Conservation (phyloP, 2,329 filamentous ascomycete species). For the Colletotrichum camelliae region DNA sequence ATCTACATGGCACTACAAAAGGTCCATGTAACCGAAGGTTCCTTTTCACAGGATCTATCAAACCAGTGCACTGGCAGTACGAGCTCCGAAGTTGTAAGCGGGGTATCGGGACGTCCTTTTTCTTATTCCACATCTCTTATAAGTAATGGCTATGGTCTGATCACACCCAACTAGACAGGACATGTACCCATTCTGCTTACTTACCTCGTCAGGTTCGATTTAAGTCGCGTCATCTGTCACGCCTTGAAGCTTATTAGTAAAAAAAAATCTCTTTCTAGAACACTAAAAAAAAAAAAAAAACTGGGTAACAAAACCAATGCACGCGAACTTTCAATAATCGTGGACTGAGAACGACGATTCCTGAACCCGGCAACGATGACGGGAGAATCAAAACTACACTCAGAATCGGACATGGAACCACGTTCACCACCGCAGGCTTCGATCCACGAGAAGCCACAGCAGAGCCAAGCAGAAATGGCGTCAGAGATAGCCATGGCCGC, state of each 20-base stretch:
- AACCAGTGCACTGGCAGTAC: background rate
- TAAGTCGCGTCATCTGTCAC: too few relatives aligned
- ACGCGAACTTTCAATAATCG: background rate
- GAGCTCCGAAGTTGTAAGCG: background rate
- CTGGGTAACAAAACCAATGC: too few relatives aligned
- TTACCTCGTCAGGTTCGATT: background rate
- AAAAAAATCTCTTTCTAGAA: too few relatives aligned
- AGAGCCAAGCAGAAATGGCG: background rate
- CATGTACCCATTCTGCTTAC: background rate
- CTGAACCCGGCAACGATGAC: background rate
- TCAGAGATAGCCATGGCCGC: background rate
- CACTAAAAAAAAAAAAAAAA: too few relatives aligned
- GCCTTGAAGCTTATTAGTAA: too few relatives aligned
- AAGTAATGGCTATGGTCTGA: background rate
- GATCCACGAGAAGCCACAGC: background rate
- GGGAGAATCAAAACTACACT: background rate
- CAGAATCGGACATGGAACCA: background rate
- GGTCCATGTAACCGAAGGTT: background rate
- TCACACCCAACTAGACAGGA: rapidly evolving
- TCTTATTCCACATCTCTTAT: background rate
- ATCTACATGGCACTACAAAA: background rate
- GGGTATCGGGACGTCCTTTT: background rate
- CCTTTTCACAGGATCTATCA: background rate
- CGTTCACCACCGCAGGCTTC: background rate
- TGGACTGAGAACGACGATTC: rapidly evolving